These are phyloP conservation scores for Torulaspora indica DNA, from an alignment of 805 yeast species.

Conservation along the genomic window DNA sequence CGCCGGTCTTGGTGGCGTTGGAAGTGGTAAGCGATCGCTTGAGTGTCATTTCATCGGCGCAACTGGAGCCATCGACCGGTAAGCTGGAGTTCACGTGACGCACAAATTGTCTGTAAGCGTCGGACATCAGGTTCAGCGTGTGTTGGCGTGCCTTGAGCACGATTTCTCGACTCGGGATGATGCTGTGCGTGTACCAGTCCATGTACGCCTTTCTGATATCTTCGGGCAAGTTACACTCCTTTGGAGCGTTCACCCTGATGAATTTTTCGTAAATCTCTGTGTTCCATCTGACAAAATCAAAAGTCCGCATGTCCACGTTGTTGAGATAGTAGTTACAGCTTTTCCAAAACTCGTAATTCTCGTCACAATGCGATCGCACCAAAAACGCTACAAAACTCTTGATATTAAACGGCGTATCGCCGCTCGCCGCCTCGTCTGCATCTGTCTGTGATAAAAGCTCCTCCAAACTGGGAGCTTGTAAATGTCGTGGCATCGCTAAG, in stretches of 20 bases:
- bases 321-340: constrained; percentile 11
- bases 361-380: constrained; percentile 30
- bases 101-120: constrained; percentile 25
- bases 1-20: not conserved
- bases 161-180: constrained; percentile 18
- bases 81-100: constrained; percentile 4
- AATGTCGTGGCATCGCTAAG: constrained; percentile 1
- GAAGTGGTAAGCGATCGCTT: not conserved
- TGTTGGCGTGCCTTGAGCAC: constrained; percentile 28
- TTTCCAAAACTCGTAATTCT: constrained; percentile 30
- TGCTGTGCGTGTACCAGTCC: constrained; percentile 12
- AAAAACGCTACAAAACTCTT: constrained; percentile 25
- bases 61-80: too few relatives aligned
- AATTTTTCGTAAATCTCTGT: constrained; percentile 22
- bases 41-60: not conserved
- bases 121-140: constrained; percentile 26
- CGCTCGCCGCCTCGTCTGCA: constrained; percentile 5
- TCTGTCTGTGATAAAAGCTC: constrained; percentile 8
- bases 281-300: constrained; percentile 24
- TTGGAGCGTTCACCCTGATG: constrained; percentile 27
- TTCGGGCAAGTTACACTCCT: constrained; percentile 33
- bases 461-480: constrained; percentile 4
- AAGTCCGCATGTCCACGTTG: constrained; percentile 4
- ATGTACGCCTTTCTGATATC: constrained; percentile 22
- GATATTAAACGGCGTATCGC: constrained; percentile 16